Percentiles rank a stretch among this genome's conserved stretches.
These are phyloP conservation scores for Bimuria novae-zelandiae DNA, from an alignment of 2,329 filamentous ascomycete genomes.

Conservation along the genomic window DNA sequence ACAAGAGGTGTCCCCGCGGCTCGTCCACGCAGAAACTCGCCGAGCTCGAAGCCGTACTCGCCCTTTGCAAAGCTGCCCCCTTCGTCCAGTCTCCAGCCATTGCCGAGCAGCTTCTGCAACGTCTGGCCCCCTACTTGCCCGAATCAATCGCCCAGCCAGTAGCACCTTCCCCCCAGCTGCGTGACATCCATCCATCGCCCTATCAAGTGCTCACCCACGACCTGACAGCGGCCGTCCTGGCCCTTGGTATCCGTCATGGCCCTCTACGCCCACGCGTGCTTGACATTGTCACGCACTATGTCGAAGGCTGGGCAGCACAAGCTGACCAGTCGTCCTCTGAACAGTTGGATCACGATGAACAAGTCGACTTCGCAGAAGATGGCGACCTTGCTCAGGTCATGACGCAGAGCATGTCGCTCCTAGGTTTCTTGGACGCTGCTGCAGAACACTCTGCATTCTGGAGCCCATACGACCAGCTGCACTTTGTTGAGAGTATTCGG, in stretches of 20 bases:
- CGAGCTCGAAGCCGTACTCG: constrained; percentile 89
- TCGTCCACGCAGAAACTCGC: constrained; percentile 64
- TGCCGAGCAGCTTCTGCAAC: constrained; percentile 76
- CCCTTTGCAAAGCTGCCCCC: constrained; percentile 87
- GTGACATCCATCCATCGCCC: constrained; percentile 81
- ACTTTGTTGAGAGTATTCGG: constrained; percentile 72
- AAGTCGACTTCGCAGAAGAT: constrained; percentile 53
- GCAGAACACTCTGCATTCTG: constrained; percentile 81
- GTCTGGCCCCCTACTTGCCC: constrained; percentile 82
- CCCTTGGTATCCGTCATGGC: constrained; percentile 74
- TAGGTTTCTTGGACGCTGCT: constrained; percentile 86
- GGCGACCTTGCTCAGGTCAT: constrained; percentile 66
- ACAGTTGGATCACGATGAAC: constrained; percentile 60
- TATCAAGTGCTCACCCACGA: constrained; percentile 82
- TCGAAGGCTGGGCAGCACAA: constrained; percentile 70
- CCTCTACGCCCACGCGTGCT: constrained; percentile 69
- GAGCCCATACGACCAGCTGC: constrained; percentile 73
- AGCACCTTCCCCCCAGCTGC: constrained; percentile 78
- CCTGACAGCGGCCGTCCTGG: constrained; percentile 79
- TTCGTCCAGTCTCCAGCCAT: constrained; percentile 71
- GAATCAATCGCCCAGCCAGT: constrained; percentile 83
- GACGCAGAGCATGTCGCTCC: constrained; percentile 79
- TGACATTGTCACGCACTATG: constrained; percentile 70
- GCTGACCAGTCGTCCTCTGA: constrained; percentile 61
- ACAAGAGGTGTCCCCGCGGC: constrained; percentile 42